These are phyloP conservation scores for Dimocarpus longan DNA, from an alignment of 345 rosid genomes.

Conservation along the genomic window DNA sequence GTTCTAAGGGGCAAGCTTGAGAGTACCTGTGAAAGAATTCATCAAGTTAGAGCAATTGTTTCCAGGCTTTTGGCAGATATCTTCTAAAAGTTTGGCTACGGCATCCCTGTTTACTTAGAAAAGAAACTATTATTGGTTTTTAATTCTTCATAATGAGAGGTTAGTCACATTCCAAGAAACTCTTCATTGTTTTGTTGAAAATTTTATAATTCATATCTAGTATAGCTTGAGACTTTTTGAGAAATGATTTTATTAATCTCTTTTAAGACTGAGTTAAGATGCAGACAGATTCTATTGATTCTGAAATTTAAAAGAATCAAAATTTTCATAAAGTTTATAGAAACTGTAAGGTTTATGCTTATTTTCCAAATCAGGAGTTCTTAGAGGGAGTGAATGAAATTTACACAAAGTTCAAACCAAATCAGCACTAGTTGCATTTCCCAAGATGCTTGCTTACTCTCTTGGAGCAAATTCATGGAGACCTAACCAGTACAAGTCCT, in stretches of 20 bases:
- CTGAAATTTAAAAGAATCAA: no score
- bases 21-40: slow-evolving; percentile 49
- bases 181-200: neutral
- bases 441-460: slow-evolving; percentile 33
- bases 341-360: no score
- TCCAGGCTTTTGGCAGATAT: slow-evolving; percentile 37
- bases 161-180: no score
- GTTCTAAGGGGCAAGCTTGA: neutral
- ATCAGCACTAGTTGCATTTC: neutral
- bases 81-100: slow-evolving; percentile 33
- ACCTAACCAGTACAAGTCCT: slow-evolving; percentile 39
- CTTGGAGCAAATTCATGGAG: slow-evolving; percentile 41
- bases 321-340: no score
- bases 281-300: no score
- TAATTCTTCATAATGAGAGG: neutral
- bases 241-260: neutral
- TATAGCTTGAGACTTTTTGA: neutral
- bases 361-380: no score
- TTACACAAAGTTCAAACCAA: no score
- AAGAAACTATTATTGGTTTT: neutral
- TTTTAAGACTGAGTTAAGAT: no score
- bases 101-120: slow-evolving; percentile 30
- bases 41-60: slow-evolving; percentile 45
- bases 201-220: neutral
- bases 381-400: no score